A percentile compares a stretch with the other conserved stretches of the same genome.
phyloP scores from a whole-genome alignment of 495 filamentous ascomycete species.

The Penicillium canescens region DNA sequence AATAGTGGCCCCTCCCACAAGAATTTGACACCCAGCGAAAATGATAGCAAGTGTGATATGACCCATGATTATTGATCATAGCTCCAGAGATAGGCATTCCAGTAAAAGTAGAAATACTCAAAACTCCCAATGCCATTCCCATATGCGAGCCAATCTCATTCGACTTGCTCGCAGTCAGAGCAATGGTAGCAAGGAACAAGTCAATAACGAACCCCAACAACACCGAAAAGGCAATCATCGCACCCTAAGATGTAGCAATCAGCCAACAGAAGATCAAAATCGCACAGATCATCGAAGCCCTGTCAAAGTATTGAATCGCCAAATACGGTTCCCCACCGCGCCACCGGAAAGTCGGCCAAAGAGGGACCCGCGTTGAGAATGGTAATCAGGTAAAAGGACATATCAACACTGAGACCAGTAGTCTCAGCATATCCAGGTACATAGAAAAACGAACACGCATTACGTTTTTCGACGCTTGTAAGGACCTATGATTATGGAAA shows the following conservation, averaged over 20 bases:
- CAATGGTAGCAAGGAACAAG: constrained; percentile 28
- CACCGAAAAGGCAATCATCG: constrained; percentile 52
- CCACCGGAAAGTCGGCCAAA: constrained; percentile 26
- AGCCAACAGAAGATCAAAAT: constrained; percentile 43
- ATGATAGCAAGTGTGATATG: constrained; percentile 18
- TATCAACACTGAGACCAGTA: constrained; percentile 7
- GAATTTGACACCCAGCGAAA: constrained; percentile 16
- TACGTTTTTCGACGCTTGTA: too few species aligned
- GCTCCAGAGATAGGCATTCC: constrained; percentile 32
- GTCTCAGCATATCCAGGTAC: constrained; percentile 17
- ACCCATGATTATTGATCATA: constrained; percentile 16
- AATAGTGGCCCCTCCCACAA: constrained; percentile 15
- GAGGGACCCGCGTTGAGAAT: constrained; percentile 29
- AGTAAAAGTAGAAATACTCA: constrained; percentile 23
- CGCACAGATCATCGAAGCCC: constrained; percentile 14
- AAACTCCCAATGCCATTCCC: constrained; percentile 21
- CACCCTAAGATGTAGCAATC: constrained; percentile 41
- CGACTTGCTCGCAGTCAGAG: constrained; percentile 15
- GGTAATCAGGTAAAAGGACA: constrained; percentile 23
- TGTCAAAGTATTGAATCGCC: constrained; percentile 45
- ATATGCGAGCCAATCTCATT: constrained; percentile 55
- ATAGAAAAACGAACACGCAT: constrained; percentile 33
- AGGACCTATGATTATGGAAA: too few species aligned
- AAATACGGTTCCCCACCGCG: constrained; percentile 25
- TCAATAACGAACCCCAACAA: constrained; percentile 60